phyloP scores from a whole-genome alignment of 768 basidiomycete genomes.

The Macrolepiota albuminosa region DNA sequence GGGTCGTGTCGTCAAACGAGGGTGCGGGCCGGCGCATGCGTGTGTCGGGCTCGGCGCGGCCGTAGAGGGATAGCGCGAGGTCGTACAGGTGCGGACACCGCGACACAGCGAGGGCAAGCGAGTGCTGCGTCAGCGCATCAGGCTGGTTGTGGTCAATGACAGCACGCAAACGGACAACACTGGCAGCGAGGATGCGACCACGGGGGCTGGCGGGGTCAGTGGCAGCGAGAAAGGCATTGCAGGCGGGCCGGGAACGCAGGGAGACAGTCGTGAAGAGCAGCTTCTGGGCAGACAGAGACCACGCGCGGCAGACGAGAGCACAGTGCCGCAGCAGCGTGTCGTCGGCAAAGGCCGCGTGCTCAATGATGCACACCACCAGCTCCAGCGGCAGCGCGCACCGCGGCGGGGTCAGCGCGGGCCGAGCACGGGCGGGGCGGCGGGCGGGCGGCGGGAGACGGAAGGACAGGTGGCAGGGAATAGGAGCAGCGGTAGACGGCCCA shows the following conservation, averaged over 20 bases:
- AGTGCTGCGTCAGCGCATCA: neutral
- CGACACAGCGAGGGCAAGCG: conserved; percentile 34
- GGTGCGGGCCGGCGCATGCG: conserved; percentile 49
- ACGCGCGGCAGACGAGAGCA: conserved; percentile 61
- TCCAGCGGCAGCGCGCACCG: conserved; percentile 48
- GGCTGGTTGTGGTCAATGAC: conserved; percentile 70
- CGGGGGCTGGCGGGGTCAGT: conserved; percentile 42
- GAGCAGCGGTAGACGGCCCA: neutral
- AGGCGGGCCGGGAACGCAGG: conserved; percentile 49
- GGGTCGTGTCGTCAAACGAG: conserved; percentile 47
- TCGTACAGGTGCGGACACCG: conserved; percentile 56
- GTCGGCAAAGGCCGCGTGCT: conserved; percentile 43
- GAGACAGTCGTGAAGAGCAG: conserved; percentile 57
- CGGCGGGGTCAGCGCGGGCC: conserved; percentile 15
- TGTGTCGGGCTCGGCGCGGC: conserved; percentile 38
- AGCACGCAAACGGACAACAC: conserved; percentile 50
- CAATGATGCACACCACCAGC: conserved; percentile 58
- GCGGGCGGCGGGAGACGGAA: conserved; percentile 31
- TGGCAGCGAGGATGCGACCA: conserved; percentile 45
- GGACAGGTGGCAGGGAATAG: conserved; percentile 30
- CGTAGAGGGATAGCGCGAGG: conserved; percentile 56
- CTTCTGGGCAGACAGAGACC: conserved; percentile 61
- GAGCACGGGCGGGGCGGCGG: conserved; percentile 15
- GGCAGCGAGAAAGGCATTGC: conserved; percentile 48
- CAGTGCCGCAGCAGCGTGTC: conserved; percentile 44